Conservation (phyloP, 148 eudicot genomes). For the Vaccinium macrocarpon region DNA sequence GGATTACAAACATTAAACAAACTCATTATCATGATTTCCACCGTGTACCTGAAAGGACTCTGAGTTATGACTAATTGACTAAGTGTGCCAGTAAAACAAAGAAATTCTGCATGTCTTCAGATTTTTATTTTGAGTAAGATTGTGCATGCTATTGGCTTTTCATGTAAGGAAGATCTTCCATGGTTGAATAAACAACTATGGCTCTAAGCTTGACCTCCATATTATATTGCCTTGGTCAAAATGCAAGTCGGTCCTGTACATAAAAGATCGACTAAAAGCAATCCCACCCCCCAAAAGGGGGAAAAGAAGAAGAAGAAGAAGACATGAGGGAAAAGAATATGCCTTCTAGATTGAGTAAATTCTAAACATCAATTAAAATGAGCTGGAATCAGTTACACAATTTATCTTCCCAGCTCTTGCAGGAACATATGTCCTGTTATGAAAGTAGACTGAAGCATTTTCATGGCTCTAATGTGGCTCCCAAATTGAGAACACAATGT, state of each 20-base stretch:
- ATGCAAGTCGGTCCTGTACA: not conserved
- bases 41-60: not conserved
- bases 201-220: slow-evolving; percentile 4
- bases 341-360: not conserved
- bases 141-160: not conserved
- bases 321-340: not conserved
- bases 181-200: not conserved
- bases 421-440: not conserved
- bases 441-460: not conserved
- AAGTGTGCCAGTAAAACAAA: not conserved
- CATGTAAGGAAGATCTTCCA: not conserved
- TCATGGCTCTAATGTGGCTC: too few relatives aligned
- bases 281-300: not conserved
- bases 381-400: not conserved
- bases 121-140: not conserved
- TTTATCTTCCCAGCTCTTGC: not conserved
- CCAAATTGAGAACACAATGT: too few relatives aligned
- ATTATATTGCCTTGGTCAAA: too few relatives aligned
- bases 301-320: not conserved
- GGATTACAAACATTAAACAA: not conserved
- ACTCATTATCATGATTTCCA: not conserved
- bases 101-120: not conserved
- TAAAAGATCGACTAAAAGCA: not conserved
- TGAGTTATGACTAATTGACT: not conserved
- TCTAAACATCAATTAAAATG: not conserved